Base-by-base conservation (phyloP, 2,329 filamentous ascomycete genomes). In the Calonectria hawksworthii region DNA sequence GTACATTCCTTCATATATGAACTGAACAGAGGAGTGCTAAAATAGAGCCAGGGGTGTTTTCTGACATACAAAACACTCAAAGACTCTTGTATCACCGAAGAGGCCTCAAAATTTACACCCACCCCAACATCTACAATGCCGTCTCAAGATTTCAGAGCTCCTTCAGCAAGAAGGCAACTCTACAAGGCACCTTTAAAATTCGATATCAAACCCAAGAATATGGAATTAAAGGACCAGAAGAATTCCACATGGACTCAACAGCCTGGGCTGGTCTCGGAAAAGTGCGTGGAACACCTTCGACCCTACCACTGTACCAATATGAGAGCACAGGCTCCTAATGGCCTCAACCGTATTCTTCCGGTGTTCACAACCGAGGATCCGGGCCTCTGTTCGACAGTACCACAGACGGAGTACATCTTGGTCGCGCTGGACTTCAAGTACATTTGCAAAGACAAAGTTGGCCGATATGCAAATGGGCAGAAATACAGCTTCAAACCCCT, bases 391-490 rank as follows among this genome's bases (percentile, higher is more conserved):
- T 65, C 16, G 36, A 21, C n/a, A 23, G n/a, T 34, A 30, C 77
- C 61, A 1, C 32, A 34, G 16, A 70, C 38, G 2, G 73, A 79
- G 9, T 70, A 74, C 28, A 64, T 76, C 11, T 28, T 78, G 5
- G 51, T 77, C 11, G 52, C 77, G 3, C 21, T 77, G 7, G 28
- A 68, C 23, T 75, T 77, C 50, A 59, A 75, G 47, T 50, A 73
- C 32, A 63, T 74, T 36, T 77, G 73, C 23, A 52, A 52, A 44
- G 32, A n/a, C 21, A 72, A 76, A 23, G 9, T 59, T 10, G 61
- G 66, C 0, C 32, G 7, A 30, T 65, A 56, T 4, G 16, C 65
- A 5, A 38, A 74, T 7, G 74, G 65, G 2, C 38, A n/a, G 3
- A 13, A 68, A 26, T 67, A 70, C 38, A 38, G 65, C 10, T 65